These are phyloP conservation scores for Pseudohalonectria lignicola DNA, from an alignment of 2,329 filamentous ascomycete genomes.

Conservation along the genomic window DNA sequence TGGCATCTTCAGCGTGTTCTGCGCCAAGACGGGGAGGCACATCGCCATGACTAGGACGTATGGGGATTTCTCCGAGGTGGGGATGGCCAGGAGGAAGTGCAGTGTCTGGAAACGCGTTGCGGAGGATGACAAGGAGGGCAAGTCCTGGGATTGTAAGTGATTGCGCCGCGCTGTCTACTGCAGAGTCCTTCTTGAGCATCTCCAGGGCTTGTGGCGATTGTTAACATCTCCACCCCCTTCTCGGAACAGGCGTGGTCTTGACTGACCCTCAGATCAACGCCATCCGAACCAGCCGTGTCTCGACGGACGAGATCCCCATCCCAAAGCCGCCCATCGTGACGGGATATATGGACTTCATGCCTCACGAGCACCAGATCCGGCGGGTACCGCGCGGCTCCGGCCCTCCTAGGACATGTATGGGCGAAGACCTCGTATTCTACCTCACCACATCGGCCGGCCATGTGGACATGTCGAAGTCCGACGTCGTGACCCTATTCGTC, in stretches of 20 bases:
- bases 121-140: neutral
- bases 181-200: too few species aligned
- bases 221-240: neutral
- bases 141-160: neutral
- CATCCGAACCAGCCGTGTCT: neutral
- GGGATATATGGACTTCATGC: neutral
- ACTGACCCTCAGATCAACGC: neutral
- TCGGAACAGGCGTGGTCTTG: neutral
- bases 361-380: neutral
- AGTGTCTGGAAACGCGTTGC: neutral
- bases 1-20: neutral
- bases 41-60: neutral
- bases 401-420: constrained; percentile 10
- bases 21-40: neutral
- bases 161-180: too few species aligned
- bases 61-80: neutral
- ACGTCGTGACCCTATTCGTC: constrained; percentile 10
- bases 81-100: neutral
- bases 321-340: neutral
- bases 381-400: too few species aligned
- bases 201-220: neutral
- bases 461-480: constrained; percentile 4
- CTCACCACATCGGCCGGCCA: constrained; percentile 5
- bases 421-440: constrained; percentile 14
- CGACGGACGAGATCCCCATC: neutral